Percentiles rank a stretch among this genome's conserved stretches.
phyloP scores from a whole-genome alignment of 306 rosid species.

The Quillaja saponaria region DNA sequence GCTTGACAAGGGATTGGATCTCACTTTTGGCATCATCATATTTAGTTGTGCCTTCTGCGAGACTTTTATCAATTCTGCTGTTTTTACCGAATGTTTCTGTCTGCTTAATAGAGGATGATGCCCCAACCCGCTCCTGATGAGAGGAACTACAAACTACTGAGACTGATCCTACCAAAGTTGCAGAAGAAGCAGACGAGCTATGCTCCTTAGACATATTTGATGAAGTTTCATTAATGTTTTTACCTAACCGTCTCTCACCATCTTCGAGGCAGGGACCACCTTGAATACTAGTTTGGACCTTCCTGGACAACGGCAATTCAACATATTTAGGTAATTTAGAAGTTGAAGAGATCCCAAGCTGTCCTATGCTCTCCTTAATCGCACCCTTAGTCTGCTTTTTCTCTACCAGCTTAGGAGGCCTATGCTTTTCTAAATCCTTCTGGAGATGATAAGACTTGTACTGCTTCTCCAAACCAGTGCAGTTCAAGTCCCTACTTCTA shows the following conservation, averaged over 20 bases:
- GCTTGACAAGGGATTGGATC: constrained; percentile 75
- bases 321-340: constrained; percentile 31
- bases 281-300: constrained; percentile 12
- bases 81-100: constrained; percentile 12
- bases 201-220: constrained; percentile 27
- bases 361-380: constrained; percentile 32
- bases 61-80: constrained; percentile 22
- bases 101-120: constrained; percentile 30
- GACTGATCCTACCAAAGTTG: constrained; percentile 33
- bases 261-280: constrained; percentile 25
- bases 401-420: constrained; percentile 29
- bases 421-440: constrained; percentile 22
- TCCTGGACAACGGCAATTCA: constrained; percentile 28
- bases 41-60: constrained; percentile 21
- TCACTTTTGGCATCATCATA: constrained; percentile 54
- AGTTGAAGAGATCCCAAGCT: constrained; percentile 23
- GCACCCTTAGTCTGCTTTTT: constrained; percentile 27
- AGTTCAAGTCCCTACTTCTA: constrained; percentile 22
- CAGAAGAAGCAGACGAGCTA: constrained; percentile 28
- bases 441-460: constrained; percentile 13
- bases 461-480: constrained; percentile 31
- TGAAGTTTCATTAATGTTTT: no score
- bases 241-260: constrained; percentile 25
- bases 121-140: constrained; percentile 14
- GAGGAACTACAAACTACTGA: no score